Conservation (phyloP, 495 filamentous ascomycete species). For the Trichodelitschia bisporula region DNA sequence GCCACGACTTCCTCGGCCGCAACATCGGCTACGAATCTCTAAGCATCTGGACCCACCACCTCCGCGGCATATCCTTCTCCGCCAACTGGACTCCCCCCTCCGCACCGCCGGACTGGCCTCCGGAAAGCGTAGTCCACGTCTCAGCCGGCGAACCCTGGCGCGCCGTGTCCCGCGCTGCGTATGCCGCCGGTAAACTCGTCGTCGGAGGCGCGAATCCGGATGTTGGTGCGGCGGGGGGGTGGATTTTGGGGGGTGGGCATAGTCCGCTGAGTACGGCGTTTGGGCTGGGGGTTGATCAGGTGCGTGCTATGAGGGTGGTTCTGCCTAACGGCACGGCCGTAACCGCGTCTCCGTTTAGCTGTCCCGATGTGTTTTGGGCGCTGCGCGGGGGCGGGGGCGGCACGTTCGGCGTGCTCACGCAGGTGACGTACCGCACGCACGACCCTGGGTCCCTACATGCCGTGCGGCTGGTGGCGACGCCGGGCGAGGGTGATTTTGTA, state of each 20-base stretch:
- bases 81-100: too few relatives aligned
- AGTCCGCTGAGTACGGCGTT: not conserved
- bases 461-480: too few relatives aligned
- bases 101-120: too few relatives aligned
- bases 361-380: slow-evolving; percentile 3
- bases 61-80: not conserved
- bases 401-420: not conserved
- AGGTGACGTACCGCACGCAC: not conserved
- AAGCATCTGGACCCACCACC: not conserved
- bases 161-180: not conserved
- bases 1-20: slow-evolving; percentile 2
- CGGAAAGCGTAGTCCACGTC: not conserved
- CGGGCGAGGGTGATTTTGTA: too few relatives aligned
- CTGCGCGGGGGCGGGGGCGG: slow-evolving; percentile 1
- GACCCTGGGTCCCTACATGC: too few relatives aligned
- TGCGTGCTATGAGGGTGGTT: slow-evolving; percentile 1
- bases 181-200: too few relatives aligned
- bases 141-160: not conserved
- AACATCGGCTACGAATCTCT: not conserved
- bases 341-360: not conserved
- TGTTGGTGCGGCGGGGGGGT: not conserved
- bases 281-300: slow-evolving; percentile 1
- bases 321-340: not conserved
- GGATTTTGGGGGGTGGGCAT: slow-evolving; percentile 1
- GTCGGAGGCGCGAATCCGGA: too few relatives aligned